Percentiles rank a stretch among this genome's conserved stretches.
phyloP scores from a whole-genome alignment of 345 rosid species.

The Clausena lansium region DNA sequence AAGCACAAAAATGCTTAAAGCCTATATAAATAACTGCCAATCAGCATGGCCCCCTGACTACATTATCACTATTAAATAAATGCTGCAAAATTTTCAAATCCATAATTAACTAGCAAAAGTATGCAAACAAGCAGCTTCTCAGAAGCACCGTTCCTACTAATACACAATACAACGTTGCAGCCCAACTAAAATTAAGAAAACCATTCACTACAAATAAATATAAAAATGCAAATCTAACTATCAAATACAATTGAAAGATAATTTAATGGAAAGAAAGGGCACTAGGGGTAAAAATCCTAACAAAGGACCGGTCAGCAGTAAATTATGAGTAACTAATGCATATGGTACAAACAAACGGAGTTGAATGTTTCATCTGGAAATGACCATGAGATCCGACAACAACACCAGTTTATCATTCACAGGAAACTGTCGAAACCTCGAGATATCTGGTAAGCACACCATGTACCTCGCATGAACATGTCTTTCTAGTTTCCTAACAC shows the following conservation, averaged over 20 bases:
- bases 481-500: slow-evolving; percentile 4
- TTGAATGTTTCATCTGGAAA: slow-evolving; percentile 20
- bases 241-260: slow-evolving; percentile 22
- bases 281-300: slow-evolving; percentile 18
- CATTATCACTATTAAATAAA: background rate
- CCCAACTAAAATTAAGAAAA: slow-evolving; percentile 11
- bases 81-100: background rate
- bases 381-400: slow-evolving; percentile 15
- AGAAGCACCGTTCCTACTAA: background rate
- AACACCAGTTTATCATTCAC: slow-evolving; percentile 15
- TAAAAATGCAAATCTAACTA: background rate
- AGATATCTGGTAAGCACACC: slow-evolving; percentile 9
- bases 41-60: background rate
- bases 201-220: slow-evolving; percentile 21
- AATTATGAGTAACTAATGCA: slow-evolving; percentile 23
- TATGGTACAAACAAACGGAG: slow-evolving; percentile 38
- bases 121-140: background rate
- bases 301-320: slow-evolving; percentile 24
- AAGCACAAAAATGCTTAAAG: no score
- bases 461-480: slow-evolving; percentile 18
- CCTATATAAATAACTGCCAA: background rate
- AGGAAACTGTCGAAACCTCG: slow-evolving; percentile 10
- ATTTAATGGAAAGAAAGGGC: slow-evolving; percentile 1
- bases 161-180: slow-evolving; percentile 7
- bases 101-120: background rate